Percentiles rank a stretch among this genome's conserved stretches.
Conservation (phyloP, 768 basidiomycete genomes). For the Boletus vermiculosoides region DNA sequence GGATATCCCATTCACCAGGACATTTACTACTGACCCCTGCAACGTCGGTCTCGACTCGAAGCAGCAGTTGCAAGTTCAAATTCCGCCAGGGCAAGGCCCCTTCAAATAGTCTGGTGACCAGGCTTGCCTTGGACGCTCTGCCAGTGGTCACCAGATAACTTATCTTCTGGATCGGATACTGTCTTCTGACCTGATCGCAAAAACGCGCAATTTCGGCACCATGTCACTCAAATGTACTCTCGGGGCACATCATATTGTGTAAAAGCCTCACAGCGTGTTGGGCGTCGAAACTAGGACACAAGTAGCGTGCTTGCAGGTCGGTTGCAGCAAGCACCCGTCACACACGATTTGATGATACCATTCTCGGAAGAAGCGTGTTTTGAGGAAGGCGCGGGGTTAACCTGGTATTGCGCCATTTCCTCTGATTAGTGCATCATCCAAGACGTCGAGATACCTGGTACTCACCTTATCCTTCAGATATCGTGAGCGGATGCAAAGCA, state of each 20-base stretch:
- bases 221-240: neutral
- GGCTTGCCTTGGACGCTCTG: neutral
- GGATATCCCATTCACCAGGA: too few species aligned
- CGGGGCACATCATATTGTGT: neutral
- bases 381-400: too few species aligned
- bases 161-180: neutral
- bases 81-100: neutral
- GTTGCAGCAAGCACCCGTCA: neutral
- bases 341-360: neutral
- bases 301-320: neutral
- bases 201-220: constrained; percentile 2
- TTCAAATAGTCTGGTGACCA: neutral
- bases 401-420: neutral
- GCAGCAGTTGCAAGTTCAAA: neutral
- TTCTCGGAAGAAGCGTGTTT: neutral
- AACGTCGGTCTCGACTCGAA: neutral
- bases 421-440: neutral
- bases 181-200: neutral
- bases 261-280: neutral
- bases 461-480: neutral
- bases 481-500: neutral
- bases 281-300: neutral
- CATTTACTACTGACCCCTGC: neutral
- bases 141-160: neutral
- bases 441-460: neutral